Percentiles rank a stretch among this genome's conserved stretches.
Evolutionary conservation across 176 grass and related monocot species (phyloP).

Genomic region (barley (Hordeum vulgare)): MorexV3_pseudomolecules_assembly NC_058522.1:358738617-358739116

Average conservation of each 20-base stretch:
- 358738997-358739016: too few species aligned
- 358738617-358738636: slow-evolving; percentile 40
- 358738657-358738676: slow-evolving; percentile 24
- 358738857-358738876: neutral
- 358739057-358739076: too few species aligned
- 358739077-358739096: too few species aligned
- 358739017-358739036: too few species aligned
- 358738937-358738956: too few species aligned
- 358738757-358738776: slow-evolving; percentile 20
- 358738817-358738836: neutral
- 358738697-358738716: slow-evolving; percentile 10
- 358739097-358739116: too few species aligned
- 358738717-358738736: slow-evolving; percentile 24
- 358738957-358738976: too few species aligned
- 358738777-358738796: slow-evolving; percentile 23
- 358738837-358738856: neutral
- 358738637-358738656: slow-evolving; percentile 35
- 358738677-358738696: slow-evolving; percentile 21
- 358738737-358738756: slow-evolving; percentile 18
- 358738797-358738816: neutral
- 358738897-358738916: neutral
- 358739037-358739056: too few species aligned
- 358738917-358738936: neutral
- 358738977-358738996: too few species aligned
- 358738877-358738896: neutral